Percentiles rank a stretch among this genome's conserved stretches.
These are phyloP conservation scores for Sporobolus alterniflorus DNA, from an alignment of 202 grass and related monocot genomes.

Conservation along the genomic window DNA sequence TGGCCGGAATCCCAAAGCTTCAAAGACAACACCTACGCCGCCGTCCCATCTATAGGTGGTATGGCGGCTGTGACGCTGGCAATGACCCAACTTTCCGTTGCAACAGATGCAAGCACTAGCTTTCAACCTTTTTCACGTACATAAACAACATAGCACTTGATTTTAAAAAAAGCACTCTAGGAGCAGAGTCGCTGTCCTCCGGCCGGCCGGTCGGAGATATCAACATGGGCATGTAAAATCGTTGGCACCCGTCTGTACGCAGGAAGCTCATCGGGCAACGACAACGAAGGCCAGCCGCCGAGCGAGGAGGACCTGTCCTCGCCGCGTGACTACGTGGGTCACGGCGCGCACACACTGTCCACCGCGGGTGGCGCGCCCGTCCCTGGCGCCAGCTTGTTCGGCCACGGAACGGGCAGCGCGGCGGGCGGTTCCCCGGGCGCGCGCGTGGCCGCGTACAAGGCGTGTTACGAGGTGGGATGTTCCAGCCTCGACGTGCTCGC, in stretches of 20 bases:
- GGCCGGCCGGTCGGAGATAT: slow-evolving; percentile 43
- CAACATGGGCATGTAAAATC: slow-evolving; percentile 38
- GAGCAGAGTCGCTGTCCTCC: not conserved
- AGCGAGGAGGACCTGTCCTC: slow-evolving; percentile 42
- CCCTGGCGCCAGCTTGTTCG: slow-evolving; percentile 38
- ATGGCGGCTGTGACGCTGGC: slow-evolving; percentile 17
- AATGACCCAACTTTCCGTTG: slow-evolving; percentile 3
- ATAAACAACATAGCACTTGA: not conserved
- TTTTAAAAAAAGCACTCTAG: too few relatives aligned
- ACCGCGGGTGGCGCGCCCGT: slow-evolving; percentile 60
- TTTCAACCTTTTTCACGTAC: not conserved
- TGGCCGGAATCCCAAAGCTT: slow-evolving; percentile 58
- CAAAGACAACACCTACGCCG: not conserved
- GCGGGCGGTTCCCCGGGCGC: slow-evolving; percentile 70
- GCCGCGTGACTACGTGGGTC: slow-evolving; percentile 62
- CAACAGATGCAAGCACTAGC: slow-evolving; percentile 40
- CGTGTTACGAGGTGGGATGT: slow-evolving; percentile 37
- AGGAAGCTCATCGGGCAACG: fast-evolving
- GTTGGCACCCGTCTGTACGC: too few relatives aligned
- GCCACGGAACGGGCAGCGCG: slow-evolving; percentile 53
- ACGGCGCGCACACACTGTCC: slow-evolving; percentile 86
- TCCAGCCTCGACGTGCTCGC: slow-evolving; percentile 36
- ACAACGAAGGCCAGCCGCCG: not conserved
- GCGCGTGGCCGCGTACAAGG: slow-evolving; percentile 76
- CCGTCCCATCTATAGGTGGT: slow-evolving; percentile 16